phyloP scores from a whole-genome alignment of 2,329 filamentous ascomycete species.

The Fusarium pseudonygamai region DNA sequence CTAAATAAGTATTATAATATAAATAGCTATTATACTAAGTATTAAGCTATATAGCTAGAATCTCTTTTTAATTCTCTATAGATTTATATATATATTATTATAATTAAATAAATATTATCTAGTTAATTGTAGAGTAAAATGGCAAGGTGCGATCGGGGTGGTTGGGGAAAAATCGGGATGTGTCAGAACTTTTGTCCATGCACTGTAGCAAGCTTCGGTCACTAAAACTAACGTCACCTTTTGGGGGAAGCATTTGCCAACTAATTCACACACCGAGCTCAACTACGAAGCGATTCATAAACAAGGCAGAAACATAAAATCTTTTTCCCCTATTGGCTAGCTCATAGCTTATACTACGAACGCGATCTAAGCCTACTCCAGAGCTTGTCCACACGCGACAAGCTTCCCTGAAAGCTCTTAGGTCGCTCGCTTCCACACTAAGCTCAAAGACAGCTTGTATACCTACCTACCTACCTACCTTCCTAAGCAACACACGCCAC shows the following conservation, averaged over 20 bases:
- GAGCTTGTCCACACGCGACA: conserved; percentile 32
- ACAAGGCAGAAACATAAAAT: conserved; percentile 9
- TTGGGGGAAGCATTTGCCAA: background rate
- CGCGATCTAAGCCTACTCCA: conserved; percentile 3
- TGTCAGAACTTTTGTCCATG: too few relatives aligned
- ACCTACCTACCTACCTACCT: background rate
- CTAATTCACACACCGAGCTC: conserved; percentile 23
- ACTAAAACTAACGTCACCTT: conserved; percentile 19
- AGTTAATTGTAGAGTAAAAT: too few relatives aligned
- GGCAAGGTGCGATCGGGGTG: too few relatives aligned
- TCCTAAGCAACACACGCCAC: background rate
- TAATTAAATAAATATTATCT: too few relatives aligned
- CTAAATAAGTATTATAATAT: too few relatives aligned
- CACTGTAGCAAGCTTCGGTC: conserved; percentile 3
- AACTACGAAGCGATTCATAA: conserved; percentile 14
- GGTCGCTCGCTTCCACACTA: background rate
- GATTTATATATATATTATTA: too few relatives aligned
- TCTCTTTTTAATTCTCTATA: too few relatives aligned
- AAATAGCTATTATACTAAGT: too few relatives aligned
- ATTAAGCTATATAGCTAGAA: too few relatives aligned
- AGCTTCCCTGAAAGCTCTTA: conserved; percentile 7
- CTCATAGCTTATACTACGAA: background rate
- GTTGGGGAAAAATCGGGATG: too few relatives aligned
- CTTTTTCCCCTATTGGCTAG: background rate
- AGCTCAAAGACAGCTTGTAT: background rate